Evolutionary conservation across 2,329 filamentous ascomycete genomes (phyloP), one percentile per base, ranked within the genome.

Genomic region (Dryadomyces sulphureus): DNA sequence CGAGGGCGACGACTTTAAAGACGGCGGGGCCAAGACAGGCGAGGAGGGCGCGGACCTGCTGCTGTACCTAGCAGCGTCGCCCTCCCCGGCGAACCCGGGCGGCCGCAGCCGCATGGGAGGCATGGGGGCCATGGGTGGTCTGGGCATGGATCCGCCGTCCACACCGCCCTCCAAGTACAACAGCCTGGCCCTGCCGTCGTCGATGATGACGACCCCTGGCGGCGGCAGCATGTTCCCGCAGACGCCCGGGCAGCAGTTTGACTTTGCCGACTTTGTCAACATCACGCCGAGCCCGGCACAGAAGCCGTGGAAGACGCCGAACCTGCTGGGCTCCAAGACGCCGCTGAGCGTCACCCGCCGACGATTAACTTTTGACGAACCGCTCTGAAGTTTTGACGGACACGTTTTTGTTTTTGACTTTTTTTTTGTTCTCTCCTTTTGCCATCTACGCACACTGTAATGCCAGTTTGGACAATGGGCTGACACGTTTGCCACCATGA

Each of bases 241-340:
- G 52, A 96, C 90, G 1, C 90, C 90, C 0, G 81, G 81, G 16
- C 84, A 89, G 58, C 66, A 63, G 41, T 93, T 96, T 63, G 93
- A 96, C 66, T 94, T 96, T 65, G 79, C 88, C 45, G 92, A 98
- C 60, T 98, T 94, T 64, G 82, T 96, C 59, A 95, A 96, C 64
- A 90, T 96, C 60, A 94, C 92, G 7, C 92, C 92, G 0, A 94
- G 87, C 58, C 92, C 92, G 19, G 92, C 87, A 22, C 92, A 95
- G 65, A 86, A 79, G 54, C 75, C 80, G 9, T 95, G 88, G 84
- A 86, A 83, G 60, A 94, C 88, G 0, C 88, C 87, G 11, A 71
- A 76, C 24, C 68, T 70, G 25, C 38, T 51, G 7, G 50, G 50
- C 2, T 59, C 65, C 17, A 70, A 69, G 56, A 79, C 75, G 38